phyloP scores from a whole-genome alignment of 257 asterid species.

The Solanum peruvianum region DNA sequence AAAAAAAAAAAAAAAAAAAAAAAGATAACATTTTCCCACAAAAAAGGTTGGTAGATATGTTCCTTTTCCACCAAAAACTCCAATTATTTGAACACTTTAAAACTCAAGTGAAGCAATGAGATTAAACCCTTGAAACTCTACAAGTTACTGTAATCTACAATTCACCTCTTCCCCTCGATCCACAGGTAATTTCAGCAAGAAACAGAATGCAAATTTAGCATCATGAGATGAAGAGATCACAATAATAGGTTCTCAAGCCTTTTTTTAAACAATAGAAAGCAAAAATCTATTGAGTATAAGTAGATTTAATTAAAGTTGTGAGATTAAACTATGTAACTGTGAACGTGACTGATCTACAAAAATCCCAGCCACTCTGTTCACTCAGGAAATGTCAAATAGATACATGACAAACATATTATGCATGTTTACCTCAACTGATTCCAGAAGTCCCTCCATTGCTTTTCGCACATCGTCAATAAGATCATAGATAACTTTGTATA shows the following conservation, averaged over 20 bases:
- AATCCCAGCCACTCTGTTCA: not conserved
- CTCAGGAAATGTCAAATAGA: not conserved
- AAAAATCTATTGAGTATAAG: not conserved
- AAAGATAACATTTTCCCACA: not conserved
- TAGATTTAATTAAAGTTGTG: not conserved
- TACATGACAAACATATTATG: not conserved
- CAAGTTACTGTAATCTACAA: not conserved
- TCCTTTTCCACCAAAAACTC: not conserved
- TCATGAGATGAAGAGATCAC: not conserved
- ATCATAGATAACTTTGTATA: slow-evolving; percentile 78
- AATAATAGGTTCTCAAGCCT: not conserved
- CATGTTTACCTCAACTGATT: slow-evolving; percentile 64
- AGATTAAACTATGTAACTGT: not conserved
- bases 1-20: too few relatives aligned
- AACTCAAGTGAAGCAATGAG: not conserved
- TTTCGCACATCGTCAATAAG: slow-evolving; percentile 88
- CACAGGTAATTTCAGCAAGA: not conserved
- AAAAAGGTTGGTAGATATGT: not conserved
- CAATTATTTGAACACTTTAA: not conserved
- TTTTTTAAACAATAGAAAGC: not conserved
- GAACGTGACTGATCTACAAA: not conserved
- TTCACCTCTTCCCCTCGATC: not conserved
- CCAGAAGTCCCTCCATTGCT: slow-evolving; percentile 97
- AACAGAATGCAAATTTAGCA: not conserved
- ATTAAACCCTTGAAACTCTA: not conserved